A percentile compares a stretch with the other conserved stretches of the same genome.
phyloP scores from a whole-genome alignment of 352 stramenopile species.

The Blastocystis sp. region DNA sequence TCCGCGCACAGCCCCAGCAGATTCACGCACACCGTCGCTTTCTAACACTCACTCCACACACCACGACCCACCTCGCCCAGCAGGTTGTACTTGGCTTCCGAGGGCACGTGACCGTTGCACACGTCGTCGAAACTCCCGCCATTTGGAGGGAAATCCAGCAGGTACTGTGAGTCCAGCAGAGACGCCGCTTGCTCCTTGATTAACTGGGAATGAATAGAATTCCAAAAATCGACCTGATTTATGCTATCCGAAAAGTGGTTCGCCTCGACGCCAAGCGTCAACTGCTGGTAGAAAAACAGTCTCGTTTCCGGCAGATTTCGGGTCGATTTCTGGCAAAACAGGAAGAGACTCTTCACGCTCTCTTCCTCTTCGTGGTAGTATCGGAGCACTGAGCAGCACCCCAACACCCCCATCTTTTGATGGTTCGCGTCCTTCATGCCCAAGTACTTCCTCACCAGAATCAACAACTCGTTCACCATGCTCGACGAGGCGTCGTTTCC shows the following conservation, averaged over 20 bases:
- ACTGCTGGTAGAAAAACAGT: constrained; percentile 34
- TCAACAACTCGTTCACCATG: constrained; percentile 36
- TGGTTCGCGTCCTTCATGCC: constrained; percentile 19
- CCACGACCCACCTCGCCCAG: not conserved
- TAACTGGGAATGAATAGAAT: not conserved
- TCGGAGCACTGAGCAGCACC: not conserved
- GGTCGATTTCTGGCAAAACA: constrained; percentile 11
- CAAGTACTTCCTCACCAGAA: constrained; percentile 51
- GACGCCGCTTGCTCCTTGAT: not conserved
- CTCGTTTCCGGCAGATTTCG: constrained; percentile 24
- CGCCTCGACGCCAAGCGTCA: not conserved
- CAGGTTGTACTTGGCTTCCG: not conserved
- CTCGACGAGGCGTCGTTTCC: not conserved
- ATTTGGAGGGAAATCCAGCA: not conserved
- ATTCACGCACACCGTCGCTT: not conserved
- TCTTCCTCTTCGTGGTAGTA: not conserved
- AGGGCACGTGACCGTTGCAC: not conserved
- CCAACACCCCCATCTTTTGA: constrained; percentile 19
- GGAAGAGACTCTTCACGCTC: constrained; percentile 2
- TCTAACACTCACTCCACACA: not conserved
- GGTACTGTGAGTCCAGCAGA: not conserved
- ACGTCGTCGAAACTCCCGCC: not conserved
- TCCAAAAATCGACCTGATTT: not conserved
- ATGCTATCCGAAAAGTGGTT: not conserved
- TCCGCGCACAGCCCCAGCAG: constrained; percentile 5